A percentile compares a stretch with the other conserved stretches of the same genome.
Evolutionary conservation across 345 rosid genomes (phyloP).

Genomic region (Citrus trifoliata): DNA sequence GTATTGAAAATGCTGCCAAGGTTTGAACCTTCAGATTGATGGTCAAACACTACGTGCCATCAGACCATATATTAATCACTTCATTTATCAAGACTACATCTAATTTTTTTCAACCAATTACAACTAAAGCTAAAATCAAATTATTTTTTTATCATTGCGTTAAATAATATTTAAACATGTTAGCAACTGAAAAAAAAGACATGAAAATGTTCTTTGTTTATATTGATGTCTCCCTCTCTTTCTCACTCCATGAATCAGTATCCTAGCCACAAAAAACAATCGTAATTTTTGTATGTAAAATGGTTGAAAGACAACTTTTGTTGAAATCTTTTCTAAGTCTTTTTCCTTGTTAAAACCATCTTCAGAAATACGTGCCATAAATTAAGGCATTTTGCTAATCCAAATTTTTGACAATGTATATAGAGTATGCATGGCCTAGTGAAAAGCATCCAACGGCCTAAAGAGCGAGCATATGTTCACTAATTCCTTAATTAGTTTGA

Average conservation of each 20-base stretch:
- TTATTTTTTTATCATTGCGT: neutral
- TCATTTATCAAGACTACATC: neutral
- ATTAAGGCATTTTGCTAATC: neutral
- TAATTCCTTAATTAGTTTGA: neutral
- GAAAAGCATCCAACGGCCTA: neutral
- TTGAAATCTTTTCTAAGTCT: neutral
- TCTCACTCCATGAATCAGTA: neutral
- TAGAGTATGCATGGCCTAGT: neutral
- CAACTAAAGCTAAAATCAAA: neutral
- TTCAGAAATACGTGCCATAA: neutral
- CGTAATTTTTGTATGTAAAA: too few species aligned
- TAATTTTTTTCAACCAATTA: neutral
- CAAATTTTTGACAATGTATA: neutral
- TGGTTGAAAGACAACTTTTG: neutral
- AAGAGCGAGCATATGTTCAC: neutral
- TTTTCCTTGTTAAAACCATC: neutral
- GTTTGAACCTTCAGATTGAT: neutral
- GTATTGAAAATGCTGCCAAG: neutral
- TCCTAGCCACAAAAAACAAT: neutral
- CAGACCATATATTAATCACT: neutral
- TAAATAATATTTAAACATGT: neutral
- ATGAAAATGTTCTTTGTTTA: neutral
- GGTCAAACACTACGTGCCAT: neutral
- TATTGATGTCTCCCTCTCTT: neutral
- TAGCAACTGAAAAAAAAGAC: neutral